phyloP scores from a whole-genome alignment of 345 rosid genomes.

The Heritiera littoralis region DNA sequence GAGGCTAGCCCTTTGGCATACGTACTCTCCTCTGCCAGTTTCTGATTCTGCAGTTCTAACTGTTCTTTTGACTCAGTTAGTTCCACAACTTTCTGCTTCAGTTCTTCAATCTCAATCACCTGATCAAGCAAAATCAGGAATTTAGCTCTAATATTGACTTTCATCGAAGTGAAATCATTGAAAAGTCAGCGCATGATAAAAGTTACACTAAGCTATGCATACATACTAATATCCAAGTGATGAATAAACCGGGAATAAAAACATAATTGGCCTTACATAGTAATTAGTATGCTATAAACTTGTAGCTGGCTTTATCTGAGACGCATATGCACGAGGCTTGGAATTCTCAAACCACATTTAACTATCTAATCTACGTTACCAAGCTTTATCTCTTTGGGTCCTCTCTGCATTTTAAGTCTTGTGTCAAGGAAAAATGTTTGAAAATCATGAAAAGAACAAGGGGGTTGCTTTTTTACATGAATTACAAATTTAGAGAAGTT shows the following conservation, averaged over 20 bases:
- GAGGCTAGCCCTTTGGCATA: conserved; percentile 99
- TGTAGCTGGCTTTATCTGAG: neutral
- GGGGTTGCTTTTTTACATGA: neutral
- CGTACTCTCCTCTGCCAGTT: conserved; percentile 89
- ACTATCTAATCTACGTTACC: conserved; percentile 3
- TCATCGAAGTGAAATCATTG: conserved; percentile 3
- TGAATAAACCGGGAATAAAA: neutral
- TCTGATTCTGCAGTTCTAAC: conserved; percentile 71
- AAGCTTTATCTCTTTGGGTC: neutral
- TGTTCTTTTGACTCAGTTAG: conserved; percentile 68
- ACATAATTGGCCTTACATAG: neutral
- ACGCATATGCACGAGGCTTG: neutral
- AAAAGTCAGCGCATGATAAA: neutral
- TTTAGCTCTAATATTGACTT: conserved; percentile 20
- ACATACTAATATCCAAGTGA: neutral
- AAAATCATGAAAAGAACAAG: neutral
- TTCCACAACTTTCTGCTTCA: conserved; percentile 60
- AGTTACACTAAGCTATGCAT: conserved; percentile 4
- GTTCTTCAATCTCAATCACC: conserved; percentile 73
- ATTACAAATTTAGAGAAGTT: conserved; percentile 5
- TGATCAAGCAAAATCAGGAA: conserved; percentile 31
- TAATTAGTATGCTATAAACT: neutral
- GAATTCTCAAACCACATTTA: neutral
- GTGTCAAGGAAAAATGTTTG: neutral
- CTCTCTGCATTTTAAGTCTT: neutral